Base-by-base conservation (phyloP, 2,329 filamentous ascomycete genomes). In the Penicillium sp. region DNA sequence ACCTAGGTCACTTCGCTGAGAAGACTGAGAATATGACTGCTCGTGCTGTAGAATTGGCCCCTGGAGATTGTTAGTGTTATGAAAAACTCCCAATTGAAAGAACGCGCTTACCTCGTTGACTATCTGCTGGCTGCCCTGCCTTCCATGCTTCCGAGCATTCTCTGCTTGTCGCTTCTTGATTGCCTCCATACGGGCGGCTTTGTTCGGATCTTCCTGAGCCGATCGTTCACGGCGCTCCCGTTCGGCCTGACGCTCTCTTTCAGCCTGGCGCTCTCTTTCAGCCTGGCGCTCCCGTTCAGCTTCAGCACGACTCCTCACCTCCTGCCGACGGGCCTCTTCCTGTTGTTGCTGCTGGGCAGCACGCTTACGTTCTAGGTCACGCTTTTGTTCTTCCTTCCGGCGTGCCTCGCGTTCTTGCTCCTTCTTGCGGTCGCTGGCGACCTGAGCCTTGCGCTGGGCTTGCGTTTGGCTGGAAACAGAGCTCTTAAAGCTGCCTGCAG, bases 301-400 rank as follows among this genome's bases (percentile, higher is more conserved):
- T 62, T 85, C 81, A 61, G 85, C 84, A 25, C 83, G 82, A 56
- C 87, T 85, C 61, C 84, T 81, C 63, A 85, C 82, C 62, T 81
- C 83, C 66, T 86, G 85, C 41, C 81, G 82, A 61, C 89, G 86
- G 17, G 79, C 78, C 62, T 91, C 87, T 53, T 84, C 81, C 54
- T 84, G 84, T 44, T 70, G 72, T 54, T 73, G 70, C 51, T 74
- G 70, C 49, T 79, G 76, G 38, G 84, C 85, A 48, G 85, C 84
- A 58, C 89, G 83, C 76, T 92, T 91, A 48, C 89, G 86, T 70
- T 96, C 91, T 35, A 89, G 78, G 67, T 96, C 90, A 17, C 87
- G 84, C 75, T 96, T 96, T 38, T 89, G 87, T 21, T 96, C 90
- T 9, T 88, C 87, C 69, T 91, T 93, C 49, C 88, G 86, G 67